Evolutionary conservation across 139 green algal species (phyloP).

Genomic region (Limnomonas spitsbergensis): DNA sequence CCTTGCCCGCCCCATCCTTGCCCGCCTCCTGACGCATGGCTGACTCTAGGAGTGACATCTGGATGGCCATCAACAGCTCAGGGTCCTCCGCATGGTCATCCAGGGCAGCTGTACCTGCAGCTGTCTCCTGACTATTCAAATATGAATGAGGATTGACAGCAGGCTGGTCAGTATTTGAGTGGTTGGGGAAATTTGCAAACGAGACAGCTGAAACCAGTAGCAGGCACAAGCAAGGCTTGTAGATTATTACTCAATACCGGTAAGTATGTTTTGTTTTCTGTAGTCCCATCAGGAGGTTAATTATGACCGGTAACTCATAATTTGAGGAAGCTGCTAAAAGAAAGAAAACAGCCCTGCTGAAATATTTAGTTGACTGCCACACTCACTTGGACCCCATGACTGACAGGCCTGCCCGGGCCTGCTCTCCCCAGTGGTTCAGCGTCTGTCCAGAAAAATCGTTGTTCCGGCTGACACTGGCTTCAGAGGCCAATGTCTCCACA

Average conservation of each 20-base stretch:
- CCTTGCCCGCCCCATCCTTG: neutral
- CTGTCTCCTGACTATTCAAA: neutral
- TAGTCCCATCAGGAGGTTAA: neutral
- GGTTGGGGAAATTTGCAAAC: neutral
- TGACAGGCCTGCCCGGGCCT: neutral
- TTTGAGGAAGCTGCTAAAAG: too few species aligned
- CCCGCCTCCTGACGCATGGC: neutral
- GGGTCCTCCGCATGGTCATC: neutral
- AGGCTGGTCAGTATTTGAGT: neutral
- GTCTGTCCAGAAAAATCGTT: neutral
- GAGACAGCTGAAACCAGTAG: neutral
- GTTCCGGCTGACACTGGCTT: neutral
- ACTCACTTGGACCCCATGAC: too few species aligned
- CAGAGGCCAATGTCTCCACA: too few species aligned
- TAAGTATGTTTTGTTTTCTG: too few species aligned
- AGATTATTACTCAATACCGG: too few species aligned
- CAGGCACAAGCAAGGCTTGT: too few species aligned
- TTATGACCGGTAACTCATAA: neutral
- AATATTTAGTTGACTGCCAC: too few species aligned
- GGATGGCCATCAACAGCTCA: conserved; percentile 1
- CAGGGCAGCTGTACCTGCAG: neutral
- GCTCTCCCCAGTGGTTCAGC: neutral
- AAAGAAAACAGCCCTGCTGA: too few species aligned
- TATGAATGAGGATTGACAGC: neutral
- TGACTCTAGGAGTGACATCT: conserved; percentile 2